Base-by-base conservation (phyloP, 768 basidiomycete species). In the Phallus indusiatus region DNA sequence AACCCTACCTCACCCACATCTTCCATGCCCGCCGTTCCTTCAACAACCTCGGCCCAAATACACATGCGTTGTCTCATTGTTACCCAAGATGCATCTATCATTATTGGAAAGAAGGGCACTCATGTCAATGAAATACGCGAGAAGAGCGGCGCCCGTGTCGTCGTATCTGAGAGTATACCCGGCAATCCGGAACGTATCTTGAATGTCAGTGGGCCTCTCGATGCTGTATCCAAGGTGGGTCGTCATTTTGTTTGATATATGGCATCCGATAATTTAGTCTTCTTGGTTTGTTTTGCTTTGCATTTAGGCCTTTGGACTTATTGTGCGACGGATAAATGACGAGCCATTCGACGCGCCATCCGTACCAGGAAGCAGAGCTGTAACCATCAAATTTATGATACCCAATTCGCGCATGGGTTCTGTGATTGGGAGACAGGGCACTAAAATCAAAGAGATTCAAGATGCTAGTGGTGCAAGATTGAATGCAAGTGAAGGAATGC, bases 361-460 rank as follows among this genome's bases (percentile, higher is more conserved):
- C 36, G 91, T 98, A 5, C 96, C 96, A 50, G 96, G 96, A 60
- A 96, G 94, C 68, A 84, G 94, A 61, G 95, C 96, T 28, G 96
- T 99, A 56, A 98, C 96, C 33, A 98, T 99, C 79, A 97, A 98
- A 72, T 98, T 93, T 70, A 97, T 98, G 88, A 96, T 98, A 59
- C 95, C 95, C 63, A 97, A 98, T 73, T 94, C 93, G 10, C 88
- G 95, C 60, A 98, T 98, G 95, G 95, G 95, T 47, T 96, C 94
- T 17, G 93, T 97, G 61, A 99, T 99, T 67, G 96, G 96, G 59
- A 98, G 96, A 72, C 90, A 88, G 63, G 96, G 96, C 34, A 86
- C 87, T 37, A 99, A 99, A 73, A 99, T 99, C 71, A 97, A 97
- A 76, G 96, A 99, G 74, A 99, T 99, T 64, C 96, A 99, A 70